These are phyloP conservation scores for Pseudogymnoascus sp. DNA, from an alignment of 2,329 filamentous ascomycete genomes.

Conservation along the genomic window DNA sequence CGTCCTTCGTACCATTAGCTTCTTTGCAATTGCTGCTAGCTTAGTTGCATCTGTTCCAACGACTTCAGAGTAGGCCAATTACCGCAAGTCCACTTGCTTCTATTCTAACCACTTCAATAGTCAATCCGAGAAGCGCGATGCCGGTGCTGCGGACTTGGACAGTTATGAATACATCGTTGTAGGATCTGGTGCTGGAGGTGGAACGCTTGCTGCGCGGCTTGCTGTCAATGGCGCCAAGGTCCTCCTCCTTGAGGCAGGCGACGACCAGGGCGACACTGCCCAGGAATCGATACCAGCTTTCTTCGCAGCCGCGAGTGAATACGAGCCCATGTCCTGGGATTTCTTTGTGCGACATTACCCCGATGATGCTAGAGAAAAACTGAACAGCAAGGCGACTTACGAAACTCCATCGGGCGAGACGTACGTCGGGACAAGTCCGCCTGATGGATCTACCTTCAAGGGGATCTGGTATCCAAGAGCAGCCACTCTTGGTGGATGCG, in stretches of 20 bases:
- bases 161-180: slow-evolving; percentile 45
- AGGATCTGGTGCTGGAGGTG: slow-evolving; percentile 43
- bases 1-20: slow-evolving; percentile 11
- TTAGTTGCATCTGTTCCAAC: slow-evolving; percentile 7
- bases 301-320: slow-evolving; percentile 37
- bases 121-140: not conserved
- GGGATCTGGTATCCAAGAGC: slow-evolving; percentile 34
- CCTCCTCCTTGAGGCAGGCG: slow-evolving; percentile 44
- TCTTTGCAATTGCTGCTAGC: slow-evolving; percentile 11
- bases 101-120: not conserved
- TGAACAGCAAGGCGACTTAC: slow-evolving; percentile 37
- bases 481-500: slow-evolving; percentile 32
- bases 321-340: slow-evolving; percentile 41
- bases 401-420: slow-evolving; percentile 15
- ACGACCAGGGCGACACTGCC: slow-evolving; percentile 36
- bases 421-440: slow-evolving; percentile 26
- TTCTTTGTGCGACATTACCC: slow-evolving; percentile 45
- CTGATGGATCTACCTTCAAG: slow-evolving; percentile 27
- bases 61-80: not conserved
- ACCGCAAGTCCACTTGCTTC: not conserved
- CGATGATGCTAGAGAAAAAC: slow-evolving; percentile 35
- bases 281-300: slow-evolving; percentile 40
- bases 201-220: slow-evolving; percentile 40
- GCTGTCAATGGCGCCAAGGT: slow-evolving; percentile 42
- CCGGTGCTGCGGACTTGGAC: not conserved